Base-by-base conservation (phyloP, 2,329 filamentous ascomycete genomes). In the Nemania diffusa region DNA sequence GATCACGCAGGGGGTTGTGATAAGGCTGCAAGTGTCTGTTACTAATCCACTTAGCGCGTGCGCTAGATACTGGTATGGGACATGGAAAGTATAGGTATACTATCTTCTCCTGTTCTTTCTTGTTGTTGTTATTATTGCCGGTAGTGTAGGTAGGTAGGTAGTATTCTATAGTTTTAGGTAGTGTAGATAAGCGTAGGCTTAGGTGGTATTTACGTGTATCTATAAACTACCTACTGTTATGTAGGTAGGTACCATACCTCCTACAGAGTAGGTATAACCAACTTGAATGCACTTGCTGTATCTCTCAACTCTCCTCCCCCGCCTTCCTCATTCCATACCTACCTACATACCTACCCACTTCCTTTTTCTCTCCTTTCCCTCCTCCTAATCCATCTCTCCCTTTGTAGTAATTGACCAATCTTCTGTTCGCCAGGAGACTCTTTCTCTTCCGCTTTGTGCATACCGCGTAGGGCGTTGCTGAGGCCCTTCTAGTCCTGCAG, bases 11-110 rank as follows among this genome's bases (percentile, higher is more conserved):
- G 75, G 74, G 74, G 72, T 64, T 56, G 68, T 67, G 76, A 78
- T 77, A 78, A 77, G 74, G 74, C 72, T 72, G 69, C 70, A 63
- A 73, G 72, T 68, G 64, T 69, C 71, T 62, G 69, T 69, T 67
- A 32, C 72, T 71, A 73, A 74, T 73, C 71, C 71, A 57, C 65
- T 17, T 32, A 6, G 5, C 15, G 15, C 6, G 5, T 40, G n/a
- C n/a, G n/a, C n/a, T n/a, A n/a, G n/a, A n/a, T n/a, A n/a, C n/a
- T n/a, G n/a, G n/a, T n/a, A n/a, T n/a, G n/a, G n/a, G n/a, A n/a
- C n/a, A n/a, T n/a, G n/a, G n/a, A n/a, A n/a, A n/a, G n/a, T n/a
- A n/a, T n/a, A n/a, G n/a, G n/a, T n/a, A n/a, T n/a, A n/a, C n/a
- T n/a, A n/a, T n/a, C n/a, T n/a, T n/a, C n/a, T n/a, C n/a, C n/a